Percentiles rank a stretch among this genome's conserved stretches.
These are phyloP conservation scores for Leishmania mexicana DNA, from an alignment of 208 protist genomes.

Conservation along the genomic window DNA sequence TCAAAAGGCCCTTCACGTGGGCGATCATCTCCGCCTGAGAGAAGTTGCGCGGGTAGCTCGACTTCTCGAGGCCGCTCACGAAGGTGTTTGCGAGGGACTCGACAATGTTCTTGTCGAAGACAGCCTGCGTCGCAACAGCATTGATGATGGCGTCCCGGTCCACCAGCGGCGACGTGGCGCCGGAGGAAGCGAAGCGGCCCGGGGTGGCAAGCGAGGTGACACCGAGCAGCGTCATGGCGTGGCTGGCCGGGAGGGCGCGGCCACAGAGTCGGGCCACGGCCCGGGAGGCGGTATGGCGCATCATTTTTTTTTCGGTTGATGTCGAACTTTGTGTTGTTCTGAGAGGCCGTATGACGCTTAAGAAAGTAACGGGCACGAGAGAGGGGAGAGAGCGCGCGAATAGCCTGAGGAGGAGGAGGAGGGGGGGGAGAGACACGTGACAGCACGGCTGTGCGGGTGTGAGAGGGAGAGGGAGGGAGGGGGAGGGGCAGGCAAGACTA, in stretches of 20 bases:
- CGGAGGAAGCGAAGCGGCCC: constrained; percentile 4
- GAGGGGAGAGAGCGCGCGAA: background rate
- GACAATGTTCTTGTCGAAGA: constrained; percentile 55
- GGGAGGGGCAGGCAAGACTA: background rate
- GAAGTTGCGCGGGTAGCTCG: constrained; percentile 55
- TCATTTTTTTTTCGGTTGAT: constrained; percentile 20
- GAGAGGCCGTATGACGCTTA: background rate
- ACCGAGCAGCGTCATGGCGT: constrained; percentile 1
- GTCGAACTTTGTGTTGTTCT: background rate
- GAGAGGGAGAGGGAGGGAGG: background rate
- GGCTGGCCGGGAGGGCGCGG: background rate
- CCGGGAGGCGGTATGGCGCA: constrained; percentile 38
- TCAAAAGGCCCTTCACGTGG: constrained; percentile 70
- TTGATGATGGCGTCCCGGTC: constrained; percentile 37
- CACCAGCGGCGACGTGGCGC: constrained; percentile 7
- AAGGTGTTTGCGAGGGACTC: constrained; percentile 47
- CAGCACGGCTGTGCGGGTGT: background rate
- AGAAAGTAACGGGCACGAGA: background rate
- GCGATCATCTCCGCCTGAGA: constrained; percentile 43
- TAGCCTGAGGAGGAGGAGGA: background rate
- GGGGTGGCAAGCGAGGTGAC: background rate
- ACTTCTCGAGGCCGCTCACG: constrained; percentile 41
- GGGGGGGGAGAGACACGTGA: too few relatives aligned
- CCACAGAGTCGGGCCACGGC: constrained; percentile 9
- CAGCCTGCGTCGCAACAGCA: constrained; percentile 32